Base-by-base conservation (phyloP, 164 flowering plant genomes). In the Annona cherimola region DNA sequence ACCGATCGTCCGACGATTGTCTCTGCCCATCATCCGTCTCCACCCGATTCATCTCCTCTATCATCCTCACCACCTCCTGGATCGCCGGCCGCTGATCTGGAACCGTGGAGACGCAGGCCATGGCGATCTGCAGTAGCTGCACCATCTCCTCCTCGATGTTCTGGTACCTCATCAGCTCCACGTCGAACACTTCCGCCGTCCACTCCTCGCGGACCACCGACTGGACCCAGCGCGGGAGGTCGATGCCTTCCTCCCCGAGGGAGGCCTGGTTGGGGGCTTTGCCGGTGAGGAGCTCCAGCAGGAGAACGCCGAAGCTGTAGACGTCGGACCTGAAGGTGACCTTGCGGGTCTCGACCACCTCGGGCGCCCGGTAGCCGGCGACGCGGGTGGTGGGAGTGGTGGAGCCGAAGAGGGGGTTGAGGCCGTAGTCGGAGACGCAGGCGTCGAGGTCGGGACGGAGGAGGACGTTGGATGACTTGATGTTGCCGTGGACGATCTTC, bases 171-270 rank as follows among this genome's bases (percentile, higher is more conserved):
- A 90, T 91, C 72, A 94, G 77, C 84, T 94, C 99, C 70, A 81
- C 92, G 54, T 94, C 99, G 72, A 94, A 94, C 4, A 94, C 99
- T 84, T 94, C 99, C 2, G 98, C 97, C 18, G 99, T 94, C 99
- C 99, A 94, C 75, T 94, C 99, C 78, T 94, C 99, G 12, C 97
- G 71, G 2, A 94, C 99, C 45, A 95, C 99, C 9, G 97, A 91
- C 76, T 91, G 96, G 18, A 95, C 99, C 99, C 99, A 95, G 75
- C 99, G 69, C 0, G 99, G 99, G 44, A 95, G 82, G 75, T 95
- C 99, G 59, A 93, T 90, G 14, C 98, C 99, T 63, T 95, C 98
- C 18, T 93, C 99, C 0, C 97, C 97, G 46, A 91, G 66, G 46
- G 96, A 89, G 0, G 94, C 97, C 70, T 93, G 98, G 69, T 91